Evolutionary conservation across 1,139 yeast genomes (phyloP).

Genomic region (Taphrina flavorubra): DNA sequence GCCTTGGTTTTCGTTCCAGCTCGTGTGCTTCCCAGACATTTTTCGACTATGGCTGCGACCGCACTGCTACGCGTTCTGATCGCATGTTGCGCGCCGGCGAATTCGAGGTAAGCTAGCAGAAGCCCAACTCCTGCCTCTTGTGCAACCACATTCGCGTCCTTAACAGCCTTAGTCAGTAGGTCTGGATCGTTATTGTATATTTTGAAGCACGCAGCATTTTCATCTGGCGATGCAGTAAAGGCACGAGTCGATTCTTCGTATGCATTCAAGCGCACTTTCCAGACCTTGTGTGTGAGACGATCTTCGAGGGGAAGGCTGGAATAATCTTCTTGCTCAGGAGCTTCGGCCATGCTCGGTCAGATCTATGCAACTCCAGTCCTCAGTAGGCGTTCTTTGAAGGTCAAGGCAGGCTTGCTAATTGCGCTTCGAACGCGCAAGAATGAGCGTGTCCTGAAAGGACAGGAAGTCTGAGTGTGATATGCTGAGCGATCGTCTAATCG

Average conservation of each 20-base stretch:
- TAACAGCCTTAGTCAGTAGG: constrained; percentile 62
- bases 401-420: no score
- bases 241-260: constrained; percentile 68
- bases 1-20: constrained; percentile 74
- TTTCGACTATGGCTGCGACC: constrained; percentile 56
- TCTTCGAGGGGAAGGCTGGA: constrained; percentile 69
- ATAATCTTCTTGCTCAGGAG: constrained; percentile 57
- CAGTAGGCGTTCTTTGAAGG: background rate
- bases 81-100: constrained; percentile 60
- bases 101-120: constrained; percentile 63
- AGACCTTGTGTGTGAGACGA: constrained; percentile 71
- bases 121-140: constrained; percentile 79
- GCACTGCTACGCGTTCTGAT: constrained; percentile 45
- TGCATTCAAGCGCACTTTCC: constrained; percentile 88
- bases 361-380: background rate
- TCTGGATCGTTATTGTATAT: constrained; percentile 61
- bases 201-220: constrained; percentile 61
- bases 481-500: no score
- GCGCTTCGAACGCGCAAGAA: no score
- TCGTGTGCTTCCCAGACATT: constrained; percentile 77
- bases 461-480: no score
- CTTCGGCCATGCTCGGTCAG: constrained; percentile 36
- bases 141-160: constrained; percentile 88
- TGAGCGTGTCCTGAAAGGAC: no score
- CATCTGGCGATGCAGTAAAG: constrained; percentile 64